A percentile compares a stretch with the other conserved stretches of the same genome.
phyloP scores from a whole-genome alignment of 1,284 basidiomycete species.

The Vanrija pseudolonga region DNA sequence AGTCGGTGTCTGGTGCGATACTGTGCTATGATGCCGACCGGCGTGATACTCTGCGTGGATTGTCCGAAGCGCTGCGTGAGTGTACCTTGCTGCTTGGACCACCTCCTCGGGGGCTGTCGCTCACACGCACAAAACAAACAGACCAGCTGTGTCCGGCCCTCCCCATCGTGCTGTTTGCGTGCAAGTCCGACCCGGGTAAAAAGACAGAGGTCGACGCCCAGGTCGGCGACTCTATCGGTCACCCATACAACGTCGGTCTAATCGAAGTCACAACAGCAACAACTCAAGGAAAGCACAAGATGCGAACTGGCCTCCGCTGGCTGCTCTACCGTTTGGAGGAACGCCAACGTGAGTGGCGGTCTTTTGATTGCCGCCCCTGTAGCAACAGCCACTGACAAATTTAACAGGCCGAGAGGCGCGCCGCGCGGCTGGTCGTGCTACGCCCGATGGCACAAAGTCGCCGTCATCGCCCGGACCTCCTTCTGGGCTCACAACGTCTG shows the following conservation, averaged over 20 bases:
- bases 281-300: conserved; percentile 45
- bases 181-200: conserved; percentile 44
- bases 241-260: conserved; percentile 46
- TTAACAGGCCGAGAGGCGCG: conserved; percentile 15
- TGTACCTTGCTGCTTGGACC: conserved; percentile 4
- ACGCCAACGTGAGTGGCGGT: conserved; percentile 32
- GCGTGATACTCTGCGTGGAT: conserved; percentile 27
- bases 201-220: conserved; percentile 34
- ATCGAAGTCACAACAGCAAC: conserved; percentile 43
- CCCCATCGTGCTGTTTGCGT: conserved; percentile 45
- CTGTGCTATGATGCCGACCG: conserved; percentile 46
- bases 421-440: too few relatives aligned
- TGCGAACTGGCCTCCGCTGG: conserved; percentile 46
- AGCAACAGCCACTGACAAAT: background rate
- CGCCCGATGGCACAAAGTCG: too few relatives aligned
- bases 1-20: conserved; percentile 37
- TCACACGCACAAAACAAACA: conserved; percentile 7
- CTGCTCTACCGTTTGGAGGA: conserved; percentile 43
- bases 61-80: conserved; percentile 40
- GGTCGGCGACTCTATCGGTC: conserved; percentile 43
- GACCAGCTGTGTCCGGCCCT: conserved; percentile 21
- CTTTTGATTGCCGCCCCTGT: background rate
- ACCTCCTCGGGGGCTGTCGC: background rate
- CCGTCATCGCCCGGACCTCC: too few relatives aligned
- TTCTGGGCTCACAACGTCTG: too few relatives aligned